Evolutionary conservation across 768 basidiomycete species (phyloP).

Genomic region (Naganishia friedmannii): DNA sequence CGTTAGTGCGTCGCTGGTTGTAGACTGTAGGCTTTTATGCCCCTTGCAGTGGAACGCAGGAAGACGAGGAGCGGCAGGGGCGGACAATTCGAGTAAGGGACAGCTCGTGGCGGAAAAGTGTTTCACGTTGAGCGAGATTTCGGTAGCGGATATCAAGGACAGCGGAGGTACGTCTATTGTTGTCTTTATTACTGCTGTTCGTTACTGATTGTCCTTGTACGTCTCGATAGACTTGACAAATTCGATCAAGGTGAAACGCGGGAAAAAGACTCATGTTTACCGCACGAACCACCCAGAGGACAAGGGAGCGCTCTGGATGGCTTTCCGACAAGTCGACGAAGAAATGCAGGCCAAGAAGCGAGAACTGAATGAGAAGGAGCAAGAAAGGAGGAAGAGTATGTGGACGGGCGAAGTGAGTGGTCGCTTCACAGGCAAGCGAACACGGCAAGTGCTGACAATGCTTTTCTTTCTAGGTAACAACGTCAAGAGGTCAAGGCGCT

Average conservation of each 20-base stretch:
- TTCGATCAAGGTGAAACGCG: constrained; percentile 89
- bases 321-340: constrained; percentile 89
- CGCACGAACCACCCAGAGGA: constrained; percentile 75
- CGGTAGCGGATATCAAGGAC: constrained; percentile 94
- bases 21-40: no score
- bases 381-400: constrained; percentile 71
- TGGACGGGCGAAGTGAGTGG: constrained; percentile 54
- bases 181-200: neutral
- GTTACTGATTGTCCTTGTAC: neutral
- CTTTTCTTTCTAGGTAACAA: neutral
- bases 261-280: constrained; percentile 92
- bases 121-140: constrained; percentile 88
- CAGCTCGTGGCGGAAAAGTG: constrained; percentile 89
- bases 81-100: constrained; percentile 58
- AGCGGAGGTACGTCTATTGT: constrained; percentile 65
- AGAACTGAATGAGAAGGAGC: constrained; percentile 89
- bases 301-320: constrained; percentile 77
- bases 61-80: constrained; percentile 51
- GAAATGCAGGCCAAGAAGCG: constrained; percentile 81
- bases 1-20: no score
- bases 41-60: constrained; percentile 59
- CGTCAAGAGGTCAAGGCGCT: neutral
- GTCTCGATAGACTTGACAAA: constrained; percentile 66
- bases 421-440: neutral
- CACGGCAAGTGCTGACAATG: no score